These are phyloP conservation scores for Shiraia bambusicola DNA, from an alignment of 2,329 filamentous ascomycete genomes.

Conservation along the genomic window DNA sequence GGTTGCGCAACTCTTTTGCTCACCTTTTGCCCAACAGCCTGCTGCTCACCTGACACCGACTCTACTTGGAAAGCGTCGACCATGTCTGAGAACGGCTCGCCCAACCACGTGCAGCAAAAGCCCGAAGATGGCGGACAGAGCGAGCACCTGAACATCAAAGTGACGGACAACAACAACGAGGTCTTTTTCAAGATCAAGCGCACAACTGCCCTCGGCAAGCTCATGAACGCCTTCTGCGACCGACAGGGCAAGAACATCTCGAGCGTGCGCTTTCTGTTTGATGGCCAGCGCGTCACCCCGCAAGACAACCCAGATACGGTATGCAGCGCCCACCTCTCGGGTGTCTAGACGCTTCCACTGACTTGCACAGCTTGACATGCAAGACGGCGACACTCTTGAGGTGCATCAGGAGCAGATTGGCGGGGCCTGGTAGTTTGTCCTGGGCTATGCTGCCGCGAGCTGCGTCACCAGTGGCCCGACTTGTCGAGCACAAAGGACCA, in stretches of 20 bases:
- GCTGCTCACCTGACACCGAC: slow-evolving; percentile 4
- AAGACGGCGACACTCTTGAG: slow-evolving; percentile 91
- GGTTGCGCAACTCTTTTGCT: no score
- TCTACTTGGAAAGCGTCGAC: slow-evolving; percentile 1
- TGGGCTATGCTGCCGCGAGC: neutral
- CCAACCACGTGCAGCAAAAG: slow-evolving; percentile 45
- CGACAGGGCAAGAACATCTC: slow-evolving; percentile 83
- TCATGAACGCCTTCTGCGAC: slow-evolving; percentile 98
- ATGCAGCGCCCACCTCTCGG: slow-evolving; percentile 48
- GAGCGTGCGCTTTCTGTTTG: slow-evolving; percentile 92
- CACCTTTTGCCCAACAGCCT: neutral
- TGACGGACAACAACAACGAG: slow-evolving; percentile 98
- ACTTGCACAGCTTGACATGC: slow-evolving; percentile 79
- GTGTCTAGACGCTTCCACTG: neutral
- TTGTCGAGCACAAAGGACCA: slow-evolving; percentile 11
- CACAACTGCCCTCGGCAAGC: slow-evolving; percentile 90
- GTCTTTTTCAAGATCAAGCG: slow-evolving; percentile 99
- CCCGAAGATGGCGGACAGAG: slow-evolving; percentile 51
- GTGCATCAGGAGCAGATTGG: slow-evolving; percentile 98
- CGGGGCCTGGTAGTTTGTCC: slow-evolving; percentile 51
- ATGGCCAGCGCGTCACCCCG: slow-evolving; percentile 87
- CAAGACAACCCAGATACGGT: slow-evolving; percentile 90
- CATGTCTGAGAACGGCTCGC: slow-evolving; percentile 49
- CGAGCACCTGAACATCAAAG: slow-evolving; percentile 98
- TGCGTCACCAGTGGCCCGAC: slow-evolving; percentile 3